Evolutionary conservation across 2,329 filamentous ascomycete genomes (phyloP).

Genomic region (Teratosphaeria zuluensis): DNA sequence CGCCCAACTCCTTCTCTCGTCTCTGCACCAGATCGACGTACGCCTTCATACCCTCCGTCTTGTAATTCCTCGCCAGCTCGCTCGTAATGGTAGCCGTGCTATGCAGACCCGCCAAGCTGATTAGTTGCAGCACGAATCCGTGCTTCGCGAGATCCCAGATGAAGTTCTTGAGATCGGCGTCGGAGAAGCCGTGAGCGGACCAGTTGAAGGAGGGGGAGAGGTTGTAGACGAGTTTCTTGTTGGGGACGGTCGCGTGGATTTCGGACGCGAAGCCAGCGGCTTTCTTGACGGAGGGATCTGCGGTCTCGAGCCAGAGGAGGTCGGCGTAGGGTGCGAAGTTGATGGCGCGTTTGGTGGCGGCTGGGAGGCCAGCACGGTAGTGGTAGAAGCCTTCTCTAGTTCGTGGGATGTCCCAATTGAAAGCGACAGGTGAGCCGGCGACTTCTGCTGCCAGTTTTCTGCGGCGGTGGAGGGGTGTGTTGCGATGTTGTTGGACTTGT

Average conservation of each 20-base stretch:
- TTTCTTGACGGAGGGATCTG: slow-evolving; percentile 72
- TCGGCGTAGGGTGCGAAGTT: slow-evolving; percentile 89
- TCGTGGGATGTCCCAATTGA: slow-evolving; percentile 84
- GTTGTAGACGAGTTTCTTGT: slow-evolving; percentile 93
- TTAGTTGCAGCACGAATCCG: slow-evolving; percentile 60
- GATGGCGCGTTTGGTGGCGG: slow-evolving; percentile 86
- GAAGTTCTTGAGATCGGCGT: slow-evolving; percentile 75
- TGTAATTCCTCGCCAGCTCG: slow-evolving; percentile 74
- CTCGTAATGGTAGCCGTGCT: slow-evolving; percentile 54
- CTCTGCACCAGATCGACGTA: slow-evolving; percentile 92
- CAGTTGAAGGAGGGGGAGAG: slow-evolving; percentile 96
- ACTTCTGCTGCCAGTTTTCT: slow-evolving; percentile 60
- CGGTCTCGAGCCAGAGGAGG: slow-evolving; percentile 94
- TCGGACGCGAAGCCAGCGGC: slow-evolving; percentile 65
- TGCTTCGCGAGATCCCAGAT: slow-evolving; percentile 93
- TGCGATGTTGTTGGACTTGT: slow-evolving; percentile 43
- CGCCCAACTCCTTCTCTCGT: slow-evolving; percentile 79
- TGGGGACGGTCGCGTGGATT: slow-evolving; percentile 60
- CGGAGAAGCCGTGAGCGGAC: slow-evolving; percentile 87
- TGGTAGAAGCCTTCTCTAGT: slow-evolving; percentile 93
- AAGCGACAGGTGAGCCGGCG: slow-evolving; percentile 57
- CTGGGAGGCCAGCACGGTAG: slow-evolving; percentile 71
- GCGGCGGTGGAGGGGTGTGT: slow-evolving; percentile 70
- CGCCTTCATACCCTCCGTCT: slow-evolving; percentile 86
- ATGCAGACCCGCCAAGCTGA: slow-evolving; percentile 56